Conservation (phyloP, 495 filamentous ascomycete genomes). For the Amorphotheca resinae region DNA sequence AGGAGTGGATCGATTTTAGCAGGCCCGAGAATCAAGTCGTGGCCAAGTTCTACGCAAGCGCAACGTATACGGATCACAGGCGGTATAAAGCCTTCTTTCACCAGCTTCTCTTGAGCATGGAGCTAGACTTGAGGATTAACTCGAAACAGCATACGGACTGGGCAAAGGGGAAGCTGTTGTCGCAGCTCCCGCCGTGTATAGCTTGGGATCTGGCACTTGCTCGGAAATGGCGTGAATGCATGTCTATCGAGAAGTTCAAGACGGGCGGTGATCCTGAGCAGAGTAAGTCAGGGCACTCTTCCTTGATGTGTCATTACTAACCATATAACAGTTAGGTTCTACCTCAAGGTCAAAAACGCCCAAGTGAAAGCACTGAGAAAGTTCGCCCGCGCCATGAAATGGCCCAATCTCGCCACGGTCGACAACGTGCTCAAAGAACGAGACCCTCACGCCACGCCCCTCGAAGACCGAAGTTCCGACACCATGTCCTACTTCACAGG, state of each 20-base stretch:
- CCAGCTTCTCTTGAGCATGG: slow-evolving; percentile 55
- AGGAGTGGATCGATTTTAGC: slow-evolving; percentile 59
- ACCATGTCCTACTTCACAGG: slow-evolving; percentile 64
- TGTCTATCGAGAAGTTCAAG: slow-evolving; percentile 40
- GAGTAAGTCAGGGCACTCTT: slow-evolving; percentile 19
- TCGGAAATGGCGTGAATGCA: slow-evolving; percentile 53
- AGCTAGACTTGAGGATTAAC: slow-evolving; percentile 51
- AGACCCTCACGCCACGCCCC: slow-evolving; percentile 35
- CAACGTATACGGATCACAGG: slow-evolving; percentile 23
- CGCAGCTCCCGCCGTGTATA: slow-evolving; percentile 50
- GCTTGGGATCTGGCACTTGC: slow-evolving; percentile 58
- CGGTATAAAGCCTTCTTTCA: slow-evolving; percentile 52
- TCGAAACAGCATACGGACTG: slow-evolving; percentile 36
- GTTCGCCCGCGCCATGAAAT: slow-evolving; percentile 58
- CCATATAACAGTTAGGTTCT: slow-evolving; percentile 29
- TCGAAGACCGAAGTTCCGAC: slow-evolving; percentile 49
- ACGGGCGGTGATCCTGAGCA: slow-evolving; percentile 25
- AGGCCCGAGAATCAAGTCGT: slow-evolving; percentile 48
- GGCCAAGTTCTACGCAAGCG: slow-evolving; percentile 47
- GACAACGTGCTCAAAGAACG: slow-evolving; percentile 43
- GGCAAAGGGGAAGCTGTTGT: slow-evolving; percentile 42
- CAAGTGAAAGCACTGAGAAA: slow-evolving; percentile 52
- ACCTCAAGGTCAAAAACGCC: slow-evolving; percentile 45
- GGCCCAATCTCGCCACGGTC: slow-evolving; percentile 55
- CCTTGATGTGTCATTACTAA: neutral